Percentiles rank a stretch among this genome's conserved stretches.
Evolutionary conservation across 768 basidiomycete genomes (phyloP).

Genomic region (Pleurotus eryngii): DNA sequence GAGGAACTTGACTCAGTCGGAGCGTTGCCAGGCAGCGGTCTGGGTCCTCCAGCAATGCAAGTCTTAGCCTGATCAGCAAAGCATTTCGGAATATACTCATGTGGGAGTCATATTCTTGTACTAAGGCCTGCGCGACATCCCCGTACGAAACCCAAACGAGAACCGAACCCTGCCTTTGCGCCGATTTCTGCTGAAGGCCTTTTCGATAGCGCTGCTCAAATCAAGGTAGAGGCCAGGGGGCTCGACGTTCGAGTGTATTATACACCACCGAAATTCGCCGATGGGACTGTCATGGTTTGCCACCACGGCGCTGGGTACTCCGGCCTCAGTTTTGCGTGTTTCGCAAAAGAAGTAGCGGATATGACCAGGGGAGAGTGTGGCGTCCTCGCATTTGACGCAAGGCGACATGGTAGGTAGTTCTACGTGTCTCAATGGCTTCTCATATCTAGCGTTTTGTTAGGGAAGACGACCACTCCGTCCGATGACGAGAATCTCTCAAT

Average conservation of each 20-base stretch:
- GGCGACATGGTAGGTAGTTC: constrained; percentile 74
- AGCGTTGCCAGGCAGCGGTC: constrained; percentile 52
- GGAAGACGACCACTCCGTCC: constrained; percentile 53
- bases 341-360: constrained; percentile 75
- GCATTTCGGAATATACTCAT: constrained; percentile 12
- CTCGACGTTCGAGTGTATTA: constrained; percentile 83
- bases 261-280: constrained; percentile 56
- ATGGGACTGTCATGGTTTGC: constrained; percentile 77
- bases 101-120: constrained; percentile 14
- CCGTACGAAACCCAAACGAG: constrained; percentile 24
- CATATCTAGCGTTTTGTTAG: constrained; percentile 29
- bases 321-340: constrained; percentile 84
- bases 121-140: constrained; percentile 31
- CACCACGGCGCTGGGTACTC: constrained; percentile 96
- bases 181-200: constrained; percentile 77
- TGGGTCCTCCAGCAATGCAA: constrained; percentile 65
- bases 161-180: constrained; percentile 59
- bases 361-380: constrained; percentile 71
- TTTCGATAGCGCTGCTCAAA: constrained; percentile 79
- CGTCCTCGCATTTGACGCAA: constrained; percentile 75
- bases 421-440: neutral
- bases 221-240: constrained; percentile 56
- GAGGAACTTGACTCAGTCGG: constrained; percentile 61
- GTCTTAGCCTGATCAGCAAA: constrained; percentile 23
- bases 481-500: constrained; percentile 65